Base-by-base conservation (phyloP, 148 eudicot species). In the Diospyros lotus region DNA sequence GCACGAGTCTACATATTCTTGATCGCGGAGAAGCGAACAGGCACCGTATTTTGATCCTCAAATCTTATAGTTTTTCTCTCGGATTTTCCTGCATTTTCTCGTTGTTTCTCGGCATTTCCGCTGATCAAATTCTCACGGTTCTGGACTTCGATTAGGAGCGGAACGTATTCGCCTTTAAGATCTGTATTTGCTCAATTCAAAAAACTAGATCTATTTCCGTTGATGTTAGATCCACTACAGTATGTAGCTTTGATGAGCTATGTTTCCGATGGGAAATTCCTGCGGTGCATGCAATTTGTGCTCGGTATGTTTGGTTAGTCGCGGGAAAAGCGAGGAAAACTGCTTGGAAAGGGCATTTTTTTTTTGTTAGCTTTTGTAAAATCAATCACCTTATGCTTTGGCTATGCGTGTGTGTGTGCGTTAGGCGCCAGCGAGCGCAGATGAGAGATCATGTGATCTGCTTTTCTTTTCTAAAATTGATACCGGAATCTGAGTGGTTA, bases 61-160 rank as follows among this genome's bases (percentile, higher is more conserved):
- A 74, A 48, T 3, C 60, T 48, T 5, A 61, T 28, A 28, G 28
- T n/a, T 62, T 62, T 45, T 45, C 41, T 44, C 54, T 15, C 61
- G 10, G 15, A 12, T 28, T 51, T 59, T 73, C 68, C 68, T 39
- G 58, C 41, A 15, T 52, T 74, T 74, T 74, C 76, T 73, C 62
- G 15, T 6, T 9, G 28, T 72, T 72, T 58, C 65, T 61, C 56
- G 55, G 43, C 45, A 46, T 63, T 52, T 63, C 69, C 67, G 9
- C 48, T 40, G 59, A 73, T 63, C 60, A 1, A 15, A 9, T 14
- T 51, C 18, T n/a, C 9, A 9, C 4, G 14, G 28, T 7, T 43
- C 11, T 14, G 11, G 3, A 13, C 3, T 14, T 3, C 12, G 59
- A 13, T 55, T 55, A 2, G 3, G 0, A 9, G 5, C 2, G 28